These are phyloP conservation scores for Canavalia gladiata DNA, from an alignment of 306 rosid species.

Conservation along the genomic window DNA sequence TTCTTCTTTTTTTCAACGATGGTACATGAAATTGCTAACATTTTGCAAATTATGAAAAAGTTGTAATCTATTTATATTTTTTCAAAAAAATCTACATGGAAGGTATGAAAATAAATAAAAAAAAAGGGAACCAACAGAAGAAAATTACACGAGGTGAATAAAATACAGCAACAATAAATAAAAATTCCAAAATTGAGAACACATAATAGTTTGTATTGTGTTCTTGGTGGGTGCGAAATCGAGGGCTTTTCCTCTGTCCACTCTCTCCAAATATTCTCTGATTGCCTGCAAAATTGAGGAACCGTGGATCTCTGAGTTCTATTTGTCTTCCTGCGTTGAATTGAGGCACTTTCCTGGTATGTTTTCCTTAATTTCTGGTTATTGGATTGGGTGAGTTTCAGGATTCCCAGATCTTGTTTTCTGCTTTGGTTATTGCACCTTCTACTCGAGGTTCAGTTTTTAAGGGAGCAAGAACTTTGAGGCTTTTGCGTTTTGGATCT, in stretches of 20 bases:
- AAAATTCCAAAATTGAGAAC: constrained; percentile 35
- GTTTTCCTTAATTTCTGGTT: constrained; percentile 40
- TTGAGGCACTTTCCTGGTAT: constrained; percentile 45
- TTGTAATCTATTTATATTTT: not conserved
- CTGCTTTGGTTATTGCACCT: constrained; percentile 42
- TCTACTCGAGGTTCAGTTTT: constrained; percentile 45
- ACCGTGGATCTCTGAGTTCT: constrained; percentile 57
- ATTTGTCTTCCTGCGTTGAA: constrained; percentile 42
- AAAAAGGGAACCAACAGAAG: not conserved
- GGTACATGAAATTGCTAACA: not conserved
- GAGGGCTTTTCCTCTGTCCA: constrained; percentile 55
- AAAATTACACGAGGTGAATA: not conserved
- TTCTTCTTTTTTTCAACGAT: not conserved
- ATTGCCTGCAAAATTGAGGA: constrained; percentile 44
- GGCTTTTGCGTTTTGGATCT: constrained; percentile 59
- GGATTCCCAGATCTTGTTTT: constrained; percentile 62
- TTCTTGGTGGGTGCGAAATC: constrained; percentile 63
- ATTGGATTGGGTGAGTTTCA: constrained; percentile 49
- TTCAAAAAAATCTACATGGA: not conserved
- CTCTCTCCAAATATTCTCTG: constrained; percentile 29
- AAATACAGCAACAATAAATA: not conserved
- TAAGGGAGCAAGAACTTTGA: constrained; percentile 39
- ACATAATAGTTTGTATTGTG: constrained; percentile 37
- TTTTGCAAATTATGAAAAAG: not conserved
- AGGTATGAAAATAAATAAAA: not conserved